Evolutionary conservation across 2,329 filamentous ascomycete genomes (phyloP).

Genomic region (Colletotrichum cordylinicola): DNA sequence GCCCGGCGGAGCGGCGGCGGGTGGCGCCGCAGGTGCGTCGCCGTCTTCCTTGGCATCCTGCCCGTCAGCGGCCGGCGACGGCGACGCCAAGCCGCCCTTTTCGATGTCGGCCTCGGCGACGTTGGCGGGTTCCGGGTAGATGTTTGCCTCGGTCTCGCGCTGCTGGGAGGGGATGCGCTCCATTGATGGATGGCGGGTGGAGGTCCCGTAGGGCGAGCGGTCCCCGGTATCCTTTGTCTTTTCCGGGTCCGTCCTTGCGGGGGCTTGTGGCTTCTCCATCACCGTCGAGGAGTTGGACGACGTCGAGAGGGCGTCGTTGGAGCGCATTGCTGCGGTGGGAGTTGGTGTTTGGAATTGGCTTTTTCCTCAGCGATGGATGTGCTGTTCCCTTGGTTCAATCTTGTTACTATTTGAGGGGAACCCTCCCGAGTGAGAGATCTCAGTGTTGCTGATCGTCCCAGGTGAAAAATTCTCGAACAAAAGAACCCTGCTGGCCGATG

Average conservation of each 20-base stretch:
- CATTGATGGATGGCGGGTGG: slow-evolving; percentile 23
- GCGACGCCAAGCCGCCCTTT: slow-evolving; percentile 25
- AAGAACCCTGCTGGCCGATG: background rate
- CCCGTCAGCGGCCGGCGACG: background rate
- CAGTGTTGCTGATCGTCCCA: background rate
- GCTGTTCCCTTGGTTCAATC: background rate
- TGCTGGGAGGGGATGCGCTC: slow-evolving; percentile 36
- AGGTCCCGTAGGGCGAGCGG: slow-evolving; percentile 20
- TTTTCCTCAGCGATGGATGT: background rate
- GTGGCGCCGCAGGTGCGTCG: slow-evolving; percentile 9
- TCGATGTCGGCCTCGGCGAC: slow-evolving; percentile 39
- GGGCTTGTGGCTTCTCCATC: slow-evolving; percentile 8
- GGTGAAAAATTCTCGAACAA: background rate
- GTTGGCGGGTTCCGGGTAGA: slow-evolving; percentile 34
- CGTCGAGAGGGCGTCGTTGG: slow-evolving; percentile 5
- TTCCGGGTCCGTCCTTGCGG: slow-evolving; percentile 3
- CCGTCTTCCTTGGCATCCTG: slow-evolving; percentile 21
- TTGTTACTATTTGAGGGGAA: background rate
- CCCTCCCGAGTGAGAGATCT: background rate
- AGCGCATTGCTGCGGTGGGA: background rate
- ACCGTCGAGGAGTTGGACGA: slow-evolving; percentile 23
- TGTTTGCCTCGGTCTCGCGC: slow-evolving; percentile 38
- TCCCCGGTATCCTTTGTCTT: slow-evolving; percentile 5
- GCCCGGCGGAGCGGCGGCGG: background rate
- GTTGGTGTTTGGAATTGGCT: background rate